Percentiles rank a stretch among this genome's conserved stretches.
phyloP scores from a whole-genome alignment of 192 early-diverging fungal genomes.

The Linnemannia exigua region DNA sequence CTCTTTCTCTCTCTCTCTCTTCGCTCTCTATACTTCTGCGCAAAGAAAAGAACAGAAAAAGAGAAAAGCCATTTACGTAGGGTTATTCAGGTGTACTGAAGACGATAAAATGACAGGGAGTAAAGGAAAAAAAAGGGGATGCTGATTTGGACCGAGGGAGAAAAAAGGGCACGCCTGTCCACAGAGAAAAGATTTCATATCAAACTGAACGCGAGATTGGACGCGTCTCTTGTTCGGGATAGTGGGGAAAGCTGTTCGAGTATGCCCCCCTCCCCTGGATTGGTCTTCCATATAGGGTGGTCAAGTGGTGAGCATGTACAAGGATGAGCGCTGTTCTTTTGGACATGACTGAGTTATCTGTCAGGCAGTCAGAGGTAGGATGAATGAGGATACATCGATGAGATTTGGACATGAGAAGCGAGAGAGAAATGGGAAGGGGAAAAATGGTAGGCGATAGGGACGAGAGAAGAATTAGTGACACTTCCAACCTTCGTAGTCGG shows the following conservation, averaged over 20 bases:
- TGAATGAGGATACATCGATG: slow-evolving; percentile 31
- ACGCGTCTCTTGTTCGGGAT: neutral
- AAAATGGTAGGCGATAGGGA: neutral
- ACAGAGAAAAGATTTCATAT: slow-evolving; percentile 17
- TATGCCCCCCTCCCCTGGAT: slow-evolving; percentile 11
- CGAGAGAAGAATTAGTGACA: neutral
- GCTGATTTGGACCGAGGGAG: slow-evolving; percentile 46
- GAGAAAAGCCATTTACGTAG: neutral
- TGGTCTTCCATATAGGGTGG: neutral
- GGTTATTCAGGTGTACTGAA: neutral
- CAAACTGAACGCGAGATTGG: slow-evolving; percentile 35
- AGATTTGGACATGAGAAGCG: neutral
- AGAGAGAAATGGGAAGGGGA: neutral
- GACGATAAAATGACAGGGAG: neutral
- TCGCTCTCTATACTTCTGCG: neutral
- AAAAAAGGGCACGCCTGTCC: slow-evolving; percentile 9
- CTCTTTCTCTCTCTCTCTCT: too few relatives aligned
- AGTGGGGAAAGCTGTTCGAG: too few relatives aligned
- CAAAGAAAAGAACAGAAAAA: neutral
- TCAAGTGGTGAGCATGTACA: neutral
- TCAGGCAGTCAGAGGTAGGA: neutral
- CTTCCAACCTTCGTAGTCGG: too few relatives aligned
- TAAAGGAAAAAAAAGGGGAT: slow-evolving; percentile 11
- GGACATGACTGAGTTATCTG: neutral
- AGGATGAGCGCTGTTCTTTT: neutral